Conservation (phyloP, 2,329 filamentous ascomycete species). For the Rhynchosporium agropyri region DNA sequence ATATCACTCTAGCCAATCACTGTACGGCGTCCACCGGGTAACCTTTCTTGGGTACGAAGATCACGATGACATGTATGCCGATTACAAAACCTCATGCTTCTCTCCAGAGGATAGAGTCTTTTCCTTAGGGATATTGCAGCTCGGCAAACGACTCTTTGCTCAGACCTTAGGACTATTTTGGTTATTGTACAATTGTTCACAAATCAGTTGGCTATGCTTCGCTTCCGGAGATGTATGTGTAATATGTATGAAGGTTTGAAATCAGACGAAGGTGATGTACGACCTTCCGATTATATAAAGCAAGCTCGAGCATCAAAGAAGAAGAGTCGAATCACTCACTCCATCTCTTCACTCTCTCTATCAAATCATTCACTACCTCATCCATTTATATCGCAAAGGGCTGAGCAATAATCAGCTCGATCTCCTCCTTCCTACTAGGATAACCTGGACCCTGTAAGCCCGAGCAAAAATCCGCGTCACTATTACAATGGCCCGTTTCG, state of each 20-base stretch:
- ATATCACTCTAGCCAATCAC: neutral
- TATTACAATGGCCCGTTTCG: neutral
- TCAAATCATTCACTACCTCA: too few species aligned
- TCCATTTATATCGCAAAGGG: too few species aligned
- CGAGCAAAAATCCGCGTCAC: too few species aligned
- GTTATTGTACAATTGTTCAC: neutral
- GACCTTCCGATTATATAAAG: neutral
- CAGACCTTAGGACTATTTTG: neutral
- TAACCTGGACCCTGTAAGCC: too few species aligned
- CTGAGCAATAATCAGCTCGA: too few species aligned
- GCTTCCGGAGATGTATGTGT: neutral
- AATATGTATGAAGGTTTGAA: neutral
- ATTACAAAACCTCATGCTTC: neutral
- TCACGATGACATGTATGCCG: neutral
- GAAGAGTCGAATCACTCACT: neutral
- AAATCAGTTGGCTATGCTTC: neutral
- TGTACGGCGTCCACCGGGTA: neutral
- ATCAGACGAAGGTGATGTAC: neutral
- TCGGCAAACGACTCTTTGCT: neutral
- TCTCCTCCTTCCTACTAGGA: too few species aligned
- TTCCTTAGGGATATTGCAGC: neutral
- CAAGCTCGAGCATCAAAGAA: neutral
- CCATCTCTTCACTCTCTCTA: too few species aligned
- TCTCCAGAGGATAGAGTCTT: neutral
- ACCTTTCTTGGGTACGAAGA: neutral